Base-by-base conservation (phyloP, 345 rosid species). In the Noccaea caerulescens region DNA sequence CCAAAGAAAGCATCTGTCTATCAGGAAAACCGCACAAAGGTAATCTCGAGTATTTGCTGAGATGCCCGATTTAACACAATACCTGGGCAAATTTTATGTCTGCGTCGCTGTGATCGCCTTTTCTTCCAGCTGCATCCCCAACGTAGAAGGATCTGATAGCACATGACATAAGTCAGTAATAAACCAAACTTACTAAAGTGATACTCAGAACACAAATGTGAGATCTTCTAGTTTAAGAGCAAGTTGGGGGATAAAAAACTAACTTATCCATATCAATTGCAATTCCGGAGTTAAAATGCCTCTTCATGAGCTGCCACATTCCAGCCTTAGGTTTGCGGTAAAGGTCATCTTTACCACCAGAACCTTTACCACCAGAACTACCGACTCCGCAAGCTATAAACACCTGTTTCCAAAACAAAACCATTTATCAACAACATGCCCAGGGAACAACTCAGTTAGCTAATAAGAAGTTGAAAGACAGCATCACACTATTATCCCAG, bases 121-220 rank as follows among this genome's bases (percentile, higher is more conserved):
- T 69, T 75, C 99, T 89, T 63, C 99, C 99, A 2, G 96, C 96
- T 55, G 99, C 97, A 78, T 94, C 98, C 10, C 98, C 98, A 46
- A 93, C 98, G 66, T 89, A 94, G 75, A 91, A 94, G 3, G 97
- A 91, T 79, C 99, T 94, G 74, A 63, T 73, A 47, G 33, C 5
- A 72, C 8, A 53, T 16, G 18, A 16, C 18, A 0, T 1, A 44
- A 33, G 51, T 75, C 39, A 60, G 41, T 59, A 13, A 1, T 59
- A 33, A 58, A 49, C 72, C 39, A 50, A 73, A 11, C 23, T 20
- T 20, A 20, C 23, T 10, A 8, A 54, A 36, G 5, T 58, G 66
- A n/a, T 50, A 36, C 38, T 10, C n/a, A 14, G 10, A 30, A 53
- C 36, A 45, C 44, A 41, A 42, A 51, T 32, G 14, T 41, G 37